Percentiles rank a stretch among this genome's conserved stretches.
Evolutionary conservation across 305 asterid species (phyloP).

Genomic region (Fraxinus sp.): DNA sequence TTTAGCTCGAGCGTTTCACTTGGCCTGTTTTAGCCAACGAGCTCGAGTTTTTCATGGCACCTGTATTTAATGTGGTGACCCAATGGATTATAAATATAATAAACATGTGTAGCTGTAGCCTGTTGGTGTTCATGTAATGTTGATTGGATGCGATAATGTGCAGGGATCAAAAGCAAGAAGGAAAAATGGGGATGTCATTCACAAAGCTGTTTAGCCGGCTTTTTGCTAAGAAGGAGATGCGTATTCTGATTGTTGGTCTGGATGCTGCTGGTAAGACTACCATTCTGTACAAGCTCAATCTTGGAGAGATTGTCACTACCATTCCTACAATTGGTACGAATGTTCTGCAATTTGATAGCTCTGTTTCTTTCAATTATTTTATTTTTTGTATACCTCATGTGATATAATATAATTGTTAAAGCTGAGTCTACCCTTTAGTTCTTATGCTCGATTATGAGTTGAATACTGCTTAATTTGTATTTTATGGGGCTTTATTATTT

Average conservation of each 20-base stretch:
- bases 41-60: too few relatives aligned
- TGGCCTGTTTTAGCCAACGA: too few relatives aligned
- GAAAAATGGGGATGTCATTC: constrained; percentile 66
- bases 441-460: constrained; percentile 3
- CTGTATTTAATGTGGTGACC: neutral
- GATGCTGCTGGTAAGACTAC: constrained; percentile 87
- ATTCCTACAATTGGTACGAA: constrained; percentile 69
- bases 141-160: constrained; percentile 12
- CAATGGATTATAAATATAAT: neutral
- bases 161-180: constrained; percentile 42
- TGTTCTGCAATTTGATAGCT: neutral
- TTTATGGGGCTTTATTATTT: constrained; percentile 12
- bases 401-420: neutral
- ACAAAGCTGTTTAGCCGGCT: constrained; percentile 73
- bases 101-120: neutral
- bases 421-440: neutral
- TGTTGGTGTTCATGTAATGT: neutral
- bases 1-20: too few relatives aligned
- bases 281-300: constrained; percentile 74
- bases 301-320: constrained; percentile 74
- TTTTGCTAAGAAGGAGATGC: constrained; percentile 81
- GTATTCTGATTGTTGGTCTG: constrained; percentile 77
- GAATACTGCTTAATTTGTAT: neutral
- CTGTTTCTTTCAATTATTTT: neutral
- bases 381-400: neutral